These are phyloP conservation scores for Medicago ruthenica DNA, from an alignment of 306 rosid species.

Conservation along the genomic window DNA sequence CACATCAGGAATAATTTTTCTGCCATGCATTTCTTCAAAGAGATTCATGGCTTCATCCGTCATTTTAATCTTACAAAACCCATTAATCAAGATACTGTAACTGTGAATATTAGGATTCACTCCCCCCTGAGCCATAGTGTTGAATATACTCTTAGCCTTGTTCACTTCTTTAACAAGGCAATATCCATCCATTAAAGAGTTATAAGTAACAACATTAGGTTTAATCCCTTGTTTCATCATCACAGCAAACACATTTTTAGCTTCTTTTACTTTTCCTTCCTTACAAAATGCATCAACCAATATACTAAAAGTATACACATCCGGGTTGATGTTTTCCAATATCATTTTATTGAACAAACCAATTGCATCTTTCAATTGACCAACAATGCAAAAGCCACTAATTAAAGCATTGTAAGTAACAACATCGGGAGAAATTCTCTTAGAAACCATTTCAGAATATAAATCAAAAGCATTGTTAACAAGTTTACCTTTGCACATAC, in stretches of 20 bases:
- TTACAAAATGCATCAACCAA: slow-evolving; percentile 19
- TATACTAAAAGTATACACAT: not conserved
- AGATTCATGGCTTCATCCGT: not conserved
- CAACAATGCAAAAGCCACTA: not conserved
- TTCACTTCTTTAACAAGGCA: not conserved
- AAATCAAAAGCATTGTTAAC: not conserved
- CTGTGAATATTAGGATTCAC: not conserved
- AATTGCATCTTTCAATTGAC: not conserved
- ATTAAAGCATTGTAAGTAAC: not conserved
- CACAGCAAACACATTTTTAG: not conserved
- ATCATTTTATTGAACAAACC: not conserved
- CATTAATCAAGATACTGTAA: not conserved
- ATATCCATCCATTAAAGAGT: not conserved
- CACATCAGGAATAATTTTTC: not conserved
- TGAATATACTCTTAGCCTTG: not conserved
- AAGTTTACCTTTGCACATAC: not conserved
- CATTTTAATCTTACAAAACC: not conserved
- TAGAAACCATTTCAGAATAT: slow-evolving; percentile 10
- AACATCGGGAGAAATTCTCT: not conserved
- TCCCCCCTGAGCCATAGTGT: not conserved
- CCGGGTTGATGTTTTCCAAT: not conserved
- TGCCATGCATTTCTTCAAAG: not conserved
- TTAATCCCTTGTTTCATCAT: not conserved
- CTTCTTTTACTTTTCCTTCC: not conserved
- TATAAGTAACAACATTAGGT: not conserved